phyloP scores from a whole-genome alignment of 2,329 filamentous ascomycete species.

The Madurella fahalii region DNA sequence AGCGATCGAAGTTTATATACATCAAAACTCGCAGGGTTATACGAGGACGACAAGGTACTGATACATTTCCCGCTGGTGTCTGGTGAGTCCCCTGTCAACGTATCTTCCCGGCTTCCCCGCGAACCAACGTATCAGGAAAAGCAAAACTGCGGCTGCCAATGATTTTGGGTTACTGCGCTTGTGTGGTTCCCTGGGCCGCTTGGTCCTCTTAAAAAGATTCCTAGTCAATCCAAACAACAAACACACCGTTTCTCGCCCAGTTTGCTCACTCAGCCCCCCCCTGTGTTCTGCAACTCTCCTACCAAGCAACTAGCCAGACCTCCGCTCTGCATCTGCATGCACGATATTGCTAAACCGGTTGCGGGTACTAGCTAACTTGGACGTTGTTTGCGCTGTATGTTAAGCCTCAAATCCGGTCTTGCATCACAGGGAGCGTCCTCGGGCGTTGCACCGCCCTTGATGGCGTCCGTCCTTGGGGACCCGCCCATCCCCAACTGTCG shows the following conservation, averaged over 20 bases:
- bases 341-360: slow-evolving; percentile 4
- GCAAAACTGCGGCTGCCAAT: slow-evolving; percentile 16
- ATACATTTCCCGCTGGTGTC: neutral
- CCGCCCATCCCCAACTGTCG: neutral
- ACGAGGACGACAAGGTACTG: neutral
- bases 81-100: neutral
- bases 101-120: neutral
- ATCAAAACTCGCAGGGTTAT: neutral
- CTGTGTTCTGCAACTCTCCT: neutral
- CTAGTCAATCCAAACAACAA: slow-evolving; percentile 2
- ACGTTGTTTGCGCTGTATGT: slow-evolving; percentile 19
- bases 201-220: slow-evolving; percentile 1
- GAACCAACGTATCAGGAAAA: slow-evolving; percentile 3
- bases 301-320: no score
- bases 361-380: neutral
- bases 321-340: slow-evolving; percentile 3
- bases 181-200: slow-evolving; percentile 7
- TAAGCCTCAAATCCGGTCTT: slow-evolving; percentile 1
- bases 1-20: neutral
- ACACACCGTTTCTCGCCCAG: neutral
- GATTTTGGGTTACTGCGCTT: neutral
- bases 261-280: neutral
- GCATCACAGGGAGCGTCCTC: neutral
- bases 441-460: neutral
- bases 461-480: neutral